Percentiles rank a stretch among this genome's conserved stretches.
Evolutionary conservation across 2,329 filamentous ascomycete genomes (phyloP).

Genomic region (Orbilia quercus): DNA sequence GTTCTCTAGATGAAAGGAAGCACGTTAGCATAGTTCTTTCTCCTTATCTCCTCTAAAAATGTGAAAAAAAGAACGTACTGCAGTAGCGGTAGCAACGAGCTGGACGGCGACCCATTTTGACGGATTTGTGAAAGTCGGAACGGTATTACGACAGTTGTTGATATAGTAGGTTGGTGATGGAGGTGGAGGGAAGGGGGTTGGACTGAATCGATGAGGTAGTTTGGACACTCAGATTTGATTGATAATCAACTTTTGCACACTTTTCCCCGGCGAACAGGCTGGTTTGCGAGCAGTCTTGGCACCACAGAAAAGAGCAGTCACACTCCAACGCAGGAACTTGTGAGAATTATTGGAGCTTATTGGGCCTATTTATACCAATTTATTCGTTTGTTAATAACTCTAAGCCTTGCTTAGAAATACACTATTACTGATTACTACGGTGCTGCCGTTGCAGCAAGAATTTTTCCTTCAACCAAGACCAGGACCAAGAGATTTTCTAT

Average conservation of each 20-base stretch:
- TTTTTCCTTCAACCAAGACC: neutral
- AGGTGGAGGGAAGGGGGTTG: constrained; percentile 30
- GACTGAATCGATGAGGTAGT: constrained; percentile 44
- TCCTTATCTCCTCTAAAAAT: constrained; percentile 23
- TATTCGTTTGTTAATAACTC: too few relatives aligned
- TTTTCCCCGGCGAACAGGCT: constrained; percentile 18
- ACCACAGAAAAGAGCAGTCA: constrained; percentile 55
- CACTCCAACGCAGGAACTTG: constrained; percentile 31
- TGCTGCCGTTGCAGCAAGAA: constrained; percentile 39
- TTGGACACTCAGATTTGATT: constrained; percentile 31
- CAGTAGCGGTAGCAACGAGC: constrained; percentile 99
- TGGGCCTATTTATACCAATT: constrained; percentile 44
- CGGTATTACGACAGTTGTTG: constrained; percentile 62
- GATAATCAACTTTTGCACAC: constrained; percentile 53
- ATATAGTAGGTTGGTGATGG: constrained; percentile 39
- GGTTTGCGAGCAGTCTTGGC: constrained; percentile 33
- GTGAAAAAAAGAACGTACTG: constrained; percentile 73
- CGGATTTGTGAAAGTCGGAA: constrained; percentile 69
- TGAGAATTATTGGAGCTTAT: too few relatives aligned
- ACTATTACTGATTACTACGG: constrained; percentile 23
- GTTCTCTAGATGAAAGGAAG: constrained; percentile 41
- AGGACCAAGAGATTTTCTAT: constrained; percentile 18
- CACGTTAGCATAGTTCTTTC: constrained; percentile 46
- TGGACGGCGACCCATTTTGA: constrained; percentile 99
- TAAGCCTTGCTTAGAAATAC: constrained; percentile 53